Percentiles rank a stretch among this genome's conserved stretches.
These are phyloP conservation scores for Russula lepida DNA, from an alignment of 768 basidiomycete genomes.

Conservation along the genomic window DNA sequence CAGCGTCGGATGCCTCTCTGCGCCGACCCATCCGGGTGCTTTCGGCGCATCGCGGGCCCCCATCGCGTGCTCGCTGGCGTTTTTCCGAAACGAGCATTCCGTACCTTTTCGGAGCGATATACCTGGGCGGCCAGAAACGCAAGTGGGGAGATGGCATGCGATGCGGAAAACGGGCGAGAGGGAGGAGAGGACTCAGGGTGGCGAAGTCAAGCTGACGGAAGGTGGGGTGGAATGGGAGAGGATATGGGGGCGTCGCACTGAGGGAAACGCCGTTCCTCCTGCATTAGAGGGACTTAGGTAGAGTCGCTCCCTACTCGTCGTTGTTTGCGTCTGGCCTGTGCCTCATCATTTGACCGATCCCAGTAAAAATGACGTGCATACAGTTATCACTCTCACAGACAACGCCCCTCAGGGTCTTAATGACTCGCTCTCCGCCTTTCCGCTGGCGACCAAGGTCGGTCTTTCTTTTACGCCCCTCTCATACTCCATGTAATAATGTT, in stretches of 20 bases:
- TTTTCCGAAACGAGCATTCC: slow-evolving; percentile 38
- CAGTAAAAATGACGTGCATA: slow-evolving; percentile 25
- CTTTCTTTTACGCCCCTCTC: neutral
- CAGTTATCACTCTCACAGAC: slow-evolving; percentile 51
- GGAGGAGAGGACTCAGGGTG: neutral
- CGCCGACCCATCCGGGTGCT: slow-evolving; percentile 30
- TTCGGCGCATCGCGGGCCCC: neutral
- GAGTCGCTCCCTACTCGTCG: slow-evolving; percentile 15
- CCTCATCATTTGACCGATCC: neutral
- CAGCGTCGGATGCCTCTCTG: slow-evolving; percentile 57
- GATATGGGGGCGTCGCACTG: slow-evolving; percentile 36
- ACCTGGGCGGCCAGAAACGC: slow-evolving; percentile 45
- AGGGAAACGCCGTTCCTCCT: slow-evolving; percentile 29
- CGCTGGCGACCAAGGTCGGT: slow-evolving; percentile 43
- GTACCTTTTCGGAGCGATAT: slow-evolving; percentile 56
- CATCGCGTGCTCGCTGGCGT: slow-evolving; percentile 50
- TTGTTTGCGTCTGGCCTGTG: neutral
- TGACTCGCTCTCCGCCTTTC: slow-evolving; percentile 36
- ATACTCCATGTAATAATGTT: neutral
- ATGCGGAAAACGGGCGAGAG: slow-evolving; percentile 31
- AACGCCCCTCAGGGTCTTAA: slow-evolving; percentile 47
- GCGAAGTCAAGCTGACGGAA: slow-evolving; percentile 10
- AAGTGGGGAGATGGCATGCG: slow-evolving; percentile 69
- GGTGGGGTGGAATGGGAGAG: slow-evolving; percentile 43
- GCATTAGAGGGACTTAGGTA: slow-evolving; percentile 35